phyloP scores from a whole-genome alignment of 1,139 yeast species.

The Suhomyces atakaporum region DNA sequence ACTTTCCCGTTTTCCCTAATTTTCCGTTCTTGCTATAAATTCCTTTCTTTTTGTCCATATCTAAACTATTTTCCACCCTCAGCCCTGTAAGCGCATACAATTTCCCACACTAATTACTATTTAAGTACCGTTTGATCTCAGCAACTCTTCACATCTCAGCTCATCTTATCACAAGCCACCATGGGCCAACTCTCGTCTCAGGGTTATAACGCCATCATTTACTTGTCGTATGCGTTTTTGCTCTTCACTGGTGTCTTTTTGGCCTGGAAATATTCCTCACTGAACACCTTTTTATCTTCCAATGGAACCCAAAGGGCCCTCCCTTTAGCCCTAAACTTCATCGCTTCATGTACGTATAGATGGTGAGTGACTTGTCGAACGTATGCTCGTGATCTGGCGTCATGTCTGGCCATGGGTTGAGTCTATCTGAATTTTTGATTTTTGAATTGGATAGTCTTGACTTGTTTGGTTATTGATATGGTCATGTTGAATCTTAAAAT shows the following conservation, averaged over 20 bases:
- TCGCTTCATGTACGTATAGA: constrained; percentile 79
- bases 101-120: constrained; percentile 1
- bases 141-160: neutral
- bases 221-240: constrained; percentile 68
- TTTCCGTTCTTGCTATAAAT: too few species aligned
- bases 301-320: constrained; percentile 79
- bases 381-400: too few species aligned
- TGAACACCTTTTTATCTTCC: constrained; percentile 63
- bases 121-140: neutral
- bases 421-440: too few species aligned
- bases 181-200: constrained; percentile 33
- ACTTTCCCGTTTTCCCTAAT: too few species aligned
- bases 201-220: constrained; percentile 71
- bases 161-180: too few species aligned
- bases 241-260: constrained; percentile 59
- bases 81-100: constrained; percentile 8
- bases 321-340: constrained; percentile 82
- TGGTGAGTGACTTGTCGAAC: too few species aligned
- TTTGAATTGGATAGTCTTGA: too few species aligned
- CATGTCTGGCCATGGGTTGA: too few species aligned
- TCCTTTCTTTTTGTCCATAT: too few species aligned
- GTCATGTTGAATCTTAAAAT: too few species aligned
- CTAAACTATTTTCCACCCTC: too few species aligned
- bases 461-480: too few species aligned
- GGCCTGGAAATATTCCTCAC: constrained; percentile 53